phyloP scores from a whole-genome alignment of 495 filamentous ascomycete genomes.

The Trypethelium eluteriae region DNA sequence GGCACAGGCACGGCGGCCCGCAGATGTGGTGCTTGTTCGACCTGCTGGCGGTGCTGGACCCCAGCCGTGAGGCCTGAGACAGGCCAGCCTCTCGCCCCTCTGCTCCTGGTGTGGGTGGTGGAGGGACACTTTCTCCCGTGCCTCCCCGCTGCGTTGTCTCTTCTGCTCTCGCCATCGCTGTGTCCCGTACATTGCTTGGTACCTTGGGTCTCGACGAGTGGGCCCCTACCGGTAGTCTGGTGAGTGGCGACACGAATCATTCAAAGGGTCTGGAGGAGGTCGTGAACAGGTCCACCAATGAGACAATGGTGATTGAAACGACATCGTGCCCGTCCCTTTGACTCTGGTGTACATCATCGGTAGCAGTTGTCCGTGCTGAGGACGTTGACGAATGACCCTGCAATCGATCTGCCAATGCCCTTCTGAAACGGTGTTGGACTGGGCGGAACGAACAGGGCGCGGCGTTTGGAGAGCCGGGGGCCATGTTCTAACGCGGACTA shows the following conservation, averaged over 20 bases:
- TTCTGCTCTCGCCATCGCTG: neutral
- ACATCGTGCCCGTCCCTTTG: neutral
- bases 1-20: conserved; percentile 3
- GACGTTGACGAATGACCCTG: conserved; percentile 8
- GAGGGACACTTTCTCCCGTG: neutral
- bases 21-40: neutral
- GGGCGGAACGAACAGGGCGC: neutral
- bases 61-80: neutral
- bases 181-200: neutral
- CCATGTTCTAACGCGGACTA: neutral
- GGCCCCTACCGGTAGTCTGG: neutral
- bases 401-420: neutral
- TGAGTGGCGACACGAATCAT: too few species aligned
- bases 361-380: neutral
- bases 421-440: conserved; percentile 3
- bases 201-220: too few species aligned
- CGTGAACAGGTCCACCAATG: neutral
- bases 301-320: conserved; percentile 1
- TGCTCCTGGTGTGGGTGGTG: neutral
- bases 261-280: too few species aligned
- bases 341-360: neutral
- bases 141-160: neutral
- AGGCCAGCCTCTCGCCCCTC: neutral
- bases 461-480: neutral
- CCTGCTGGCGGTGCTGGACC: neutral